Conservation (phyloP, 805 yeast species). For the Zygoascus ofunaensis region DNA sequence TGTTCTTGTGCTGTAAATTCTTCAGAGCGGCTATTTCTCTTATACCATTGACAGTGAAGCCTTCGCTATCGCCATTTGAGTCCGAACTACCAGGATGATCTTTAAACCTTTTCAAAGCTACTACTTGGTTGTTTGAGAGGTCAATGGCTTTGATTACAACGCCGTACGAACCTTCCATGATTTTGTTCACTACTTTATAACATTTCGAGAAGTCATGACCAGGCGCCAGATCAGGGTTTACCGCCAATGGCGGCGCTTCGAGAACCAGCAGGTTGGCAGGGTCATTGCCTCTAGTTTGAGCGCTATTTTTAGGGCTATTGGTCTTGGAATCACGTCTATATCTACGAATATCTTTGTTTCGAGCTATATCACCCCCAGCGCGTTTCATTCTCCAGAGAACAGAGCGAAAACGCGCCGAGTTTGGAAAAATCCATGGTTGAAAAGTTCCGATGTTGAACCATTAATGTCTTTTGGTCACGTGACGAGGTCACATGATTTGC, state of each 20-base stretch:
- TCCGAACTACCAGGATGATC: not conserved
- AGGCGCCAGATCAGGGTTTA: not conserved
- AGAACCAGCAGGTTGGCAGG: not conserved
- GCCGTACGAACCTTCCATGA: constrained; percentile 37
- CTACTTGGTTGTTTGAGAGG: constrained; percentile 35
- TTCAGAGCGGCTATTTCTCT: constrained; percentile 54
- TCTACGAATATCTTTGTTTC: no score
- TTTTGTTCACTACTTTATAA: constrained; percentile 21
- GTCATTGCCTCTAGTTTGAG: not conserved
- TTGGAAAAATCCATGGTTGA: no score
- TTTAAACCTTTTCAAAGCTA: constrained; percentile 52
- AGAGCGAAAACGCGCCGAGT: no score
- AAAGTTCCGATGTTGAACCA: no score
- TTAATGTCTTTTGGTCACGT: no score
- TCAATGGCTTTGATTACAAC: constrained; percentile 51
- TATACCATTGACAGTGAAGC: constrained; percentile 59
- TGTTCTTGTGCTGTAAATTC: constrained; percentile 41
- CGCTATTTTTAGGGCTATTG: not conserved
- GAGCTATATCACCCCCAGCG: no score
- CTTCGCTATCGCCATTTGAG: constrained; percentile 40
- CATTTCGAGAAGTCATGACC: not conserved
- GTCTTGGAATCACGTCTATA: no score
- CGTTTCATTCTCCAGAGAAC: no score
- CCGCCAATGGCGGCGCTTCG: not conserved
- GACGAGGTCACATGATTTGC: no score